Evolutionary conservation across 2,329 filamentous ascomycete genomes (phyloP).

Genomic region (Cordyceps tenuipes): DNA sequence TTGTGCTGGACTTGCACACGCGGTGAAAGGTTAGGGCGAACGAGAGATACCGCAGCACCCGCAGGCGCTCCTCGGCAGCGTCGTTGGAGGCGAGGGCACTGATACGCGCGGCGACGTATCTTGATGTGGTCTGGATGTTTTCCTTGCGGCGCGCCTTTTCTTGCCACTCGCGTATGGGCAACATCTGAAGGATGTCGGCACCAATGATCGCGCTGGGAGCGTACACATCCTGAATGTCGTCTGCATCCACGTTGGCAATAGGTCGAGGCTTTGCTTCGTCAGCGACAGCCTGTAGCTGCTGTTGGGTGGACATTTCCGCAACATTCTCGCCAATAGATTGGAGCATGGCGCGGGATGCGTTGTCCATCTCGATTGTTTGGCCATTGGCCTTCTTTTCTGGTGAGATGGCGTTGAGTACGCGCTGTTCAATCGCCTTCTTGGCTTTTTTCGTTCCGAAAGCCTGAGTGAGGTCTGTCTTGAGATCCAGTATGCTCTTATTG

Average conservation of each 20-base stretch:
- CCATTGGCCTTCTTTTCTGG: constrained; percentile 29
- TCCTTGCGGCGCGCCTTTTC: constrained; percentile 53
- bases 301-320: constrained; percentile 56
- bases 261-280: constrained; percentile 67
- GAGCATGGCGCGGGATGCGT: constrained; percentile 52
- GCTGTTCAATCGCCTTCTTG: constrained; percentile 64
- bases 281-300: constrained; percentile 55
- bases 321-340: constrained; percentile 54
- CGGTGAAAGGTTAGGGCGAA: constrained; percentile 48
- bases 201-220: constrained; percentile 58
- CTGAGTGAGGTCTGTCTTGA: constrained; percentile 61
- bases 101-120: constrained; percentile 59
- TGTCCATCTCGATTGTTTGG: constrained; percentile 42
- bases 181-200: constrained; percentile 53
- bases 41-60: constrained; percentile 52
- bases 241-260: constrained; percentile 57
- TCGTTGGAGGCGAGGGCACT: constrained; percentile 40
- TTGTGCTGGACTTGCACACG: constrained; percentile 36
- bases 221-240: constrained; percentile 65
- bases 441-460: constrained; percentile 83
- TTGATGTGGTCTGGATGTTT: constrained; percentile 47
- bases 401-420: constrained; percentile 63
- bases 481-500: constrained; percentile 48
- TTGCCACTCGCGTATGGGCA: constrained; percentile 69
- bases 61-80: constrained; percentile 40